Conservation (phyloP, 352 stramenopile species). For the Globisporangium rhizosaccharum region DNA sequence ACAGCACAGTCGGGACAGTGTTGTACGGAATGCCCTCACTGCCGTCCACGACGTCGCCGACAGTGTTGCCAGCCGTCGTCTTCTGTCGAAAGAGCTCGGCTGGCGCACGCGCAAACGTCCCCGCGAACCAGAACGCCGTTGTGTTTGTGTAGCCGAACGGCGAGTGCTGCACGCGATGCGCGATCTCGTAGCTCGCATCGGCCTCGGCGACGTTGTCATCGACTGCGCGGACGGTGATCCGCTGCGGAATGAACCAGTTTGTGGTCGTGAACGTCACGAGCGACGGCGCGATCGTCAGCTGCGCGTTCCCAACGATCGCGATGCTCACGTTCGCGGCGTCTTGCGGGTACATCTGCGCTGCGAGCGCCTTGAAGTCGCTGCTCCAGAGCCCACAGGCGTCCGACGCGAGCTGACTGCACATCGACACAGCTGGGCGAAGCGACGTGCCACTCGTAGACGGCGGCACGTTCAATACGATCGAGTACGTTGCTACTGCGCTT, state of each 20-base stretch:
- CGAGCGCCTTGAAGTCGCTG: constrained; percentile 19
- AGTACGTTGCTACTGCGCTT: constrained; percentile 22
- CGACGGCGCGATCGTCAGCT: constrained; percentile 42
- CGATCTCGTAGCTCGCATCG: constrained; percentile 30
- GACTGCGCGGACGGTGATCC: constrained; percentile 37
- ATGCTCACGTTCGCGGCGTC: constrained; percentile 46
- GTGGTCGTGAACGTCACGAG: constrained; percentile 53
- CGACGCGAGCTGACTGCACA: constrained; percentile 24
- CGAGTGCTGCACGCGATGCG: constrained; percentile 50
- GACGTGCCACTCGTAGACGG: constrained; percentile 17
- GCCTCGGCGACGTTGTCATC: constrained; percentile 41
- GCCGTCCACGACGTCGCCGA: constrained; percentile 18
- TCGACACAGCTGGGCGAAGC: constrained; percentile 14
- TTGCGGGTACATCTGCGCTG: constrained; percentile 24
- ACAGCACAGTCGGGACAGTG: constrained; percentile 36
- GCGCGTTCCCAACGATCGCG: constrained; percentile 39
- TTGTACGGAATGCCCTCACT: constrained; percentile 53
- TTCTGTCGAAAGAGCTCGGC: neutral
- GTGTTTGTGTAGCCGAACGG: constrained; percentile 35
- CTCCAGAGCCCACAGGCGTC: constrained; percentile 47
- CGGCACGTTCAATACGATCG: constrained; percentile 62
- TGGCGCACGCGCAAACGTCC: constrained; percentile 18
- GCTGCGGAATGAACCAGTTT: constrained; percentile 64
- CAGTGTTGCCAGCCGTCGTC: constrained; percentile 8
- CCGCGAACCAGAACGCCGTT: constrained; percentile 58